phyloP scores from a whole-genome alignment of 2,329 filamentous ascomycete species.

The Colletotrichum sp. region DNA sequence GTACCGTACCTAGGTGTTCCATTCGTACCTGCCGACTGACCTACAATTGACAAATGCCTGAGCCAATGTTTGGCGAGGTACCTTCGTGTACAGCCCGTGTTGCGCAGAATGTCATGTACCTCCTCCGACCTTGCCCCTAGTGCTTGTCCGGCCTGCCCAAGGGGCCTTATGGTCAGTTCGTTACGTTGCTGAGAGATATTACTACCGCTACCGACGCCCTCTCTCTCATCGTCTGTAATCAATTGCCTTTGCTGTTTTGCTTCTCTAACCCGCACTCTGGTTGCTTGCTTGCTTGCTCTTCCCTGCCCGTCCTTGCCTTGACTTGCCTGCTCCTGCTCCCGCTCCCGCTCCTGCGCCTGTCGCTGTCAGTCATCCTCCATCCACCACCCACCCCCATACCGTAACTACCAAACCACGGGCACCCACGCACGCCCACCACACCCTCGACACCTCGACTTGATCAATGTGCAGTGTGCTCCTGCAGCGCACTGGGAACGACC shows the following conservation, averaged over 20 bases:
- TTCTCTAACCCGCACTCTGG: neutral
- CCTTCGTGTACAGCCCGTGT: neutral
- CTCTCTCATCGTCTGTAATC: neutral
- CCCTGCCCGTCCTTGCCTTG: neutral
- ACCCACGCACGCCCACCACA: neutral
- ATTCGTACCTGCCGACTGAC: neutral
- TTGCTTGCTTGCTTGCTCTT: neutral
- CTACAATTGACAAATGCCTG: neutral
- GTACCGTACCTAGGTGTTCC: too few relatives aligned
- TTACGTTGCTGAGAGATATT: neutral
- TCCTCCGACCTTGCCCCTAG: neutral
- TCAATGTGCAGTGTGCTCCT: slow-evolving; percentile 11
- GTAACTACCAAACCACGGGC: neutral
- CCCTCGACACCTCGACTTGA: slow-evolving; percentile 3
- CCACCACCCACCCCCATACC: neutral
- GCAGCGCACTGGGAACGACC: slow-evolving; percentile 18
- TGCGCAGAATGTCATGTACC: neutral
- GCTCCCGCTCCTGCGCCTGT: neutral
- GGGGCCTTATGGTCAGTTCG: neutral
- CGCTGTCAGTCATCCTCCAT: neutral
- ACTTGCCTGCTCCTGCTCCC: neutral
- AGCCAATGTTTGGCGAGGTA: neutral
- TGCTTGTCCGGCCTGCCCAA: neutral
- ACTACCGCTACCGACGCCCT: neutral
- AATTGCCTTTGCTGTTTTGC: neutral